Percentiles rank a stretch among this genome's conserved stretches.
These are phyloP conservation scores for Colletotrichum melonis DNA, from an alignment of 2,329 filamentous ascomycete genomes.

Conservation along the genomic window DNA sequence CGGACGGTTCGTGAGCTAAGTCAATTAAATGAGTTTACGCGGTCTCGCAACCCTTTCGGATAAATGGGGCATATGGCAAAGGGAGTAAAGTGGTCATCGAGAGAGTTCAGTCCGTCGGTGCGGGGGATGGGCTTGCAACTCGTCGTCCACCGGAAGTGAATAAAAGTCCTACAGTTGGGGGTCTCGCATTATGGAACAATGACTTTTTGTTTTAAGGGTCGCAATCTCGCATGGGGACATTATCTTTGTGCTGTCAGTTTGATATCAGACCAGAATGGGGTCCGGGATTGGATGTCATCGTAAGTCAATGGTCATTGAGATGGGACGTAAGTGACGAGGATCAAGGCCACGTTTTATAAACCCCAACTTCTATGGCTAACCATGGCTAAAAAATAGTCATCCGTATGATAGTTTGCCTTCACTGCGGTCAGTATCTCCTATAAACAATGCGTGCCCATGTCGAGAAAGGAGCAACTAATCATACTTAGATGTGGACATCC, in stretches of 20 bases:
- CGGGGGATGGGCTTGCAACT: background rate
- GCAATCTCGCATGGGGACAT: conserved; percentile 10
- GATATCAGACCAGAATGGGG: conserved; percentile 3
- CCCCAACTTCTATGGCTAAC: background rate
- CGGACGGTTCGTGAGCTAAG: background rate
- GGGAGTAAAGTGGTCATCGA: background rate
- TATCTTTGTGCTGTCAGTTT: conserved; percentile 12
- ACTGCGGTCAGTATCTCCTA: too few relatives aligned
- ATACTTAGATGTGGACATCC: background rate
- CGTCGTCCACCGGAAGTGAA: background rate
- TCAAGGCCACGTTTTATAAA: background rate
- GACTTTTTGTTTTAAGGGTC: background rate
- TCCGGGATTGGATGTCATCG: background rate
- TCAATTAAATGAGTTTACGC: background rate
- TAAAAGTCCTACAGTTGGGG: background rate
- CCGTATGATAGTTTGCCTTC: background rate
- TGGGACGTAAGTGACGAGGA: background rate
- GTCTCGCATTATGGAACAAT: background rate
- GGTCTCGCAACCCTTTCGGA: background rate
- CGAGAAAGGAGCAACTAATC: background rate
- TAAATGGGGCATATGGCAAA: background rate
- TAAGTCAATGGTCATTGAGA: background rate
- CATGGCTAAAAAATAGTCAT: background rate
- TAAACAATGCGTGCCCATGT: too few relatives aligned
- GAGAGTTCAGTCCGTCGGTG: background rate